A percentile compares a stretch with the other conserved stretches of the same genome.
Conservation (phyloP, 1,284 basidiomycete genomes). For the Sporisorium iseilematis-ciliati region DNA sequence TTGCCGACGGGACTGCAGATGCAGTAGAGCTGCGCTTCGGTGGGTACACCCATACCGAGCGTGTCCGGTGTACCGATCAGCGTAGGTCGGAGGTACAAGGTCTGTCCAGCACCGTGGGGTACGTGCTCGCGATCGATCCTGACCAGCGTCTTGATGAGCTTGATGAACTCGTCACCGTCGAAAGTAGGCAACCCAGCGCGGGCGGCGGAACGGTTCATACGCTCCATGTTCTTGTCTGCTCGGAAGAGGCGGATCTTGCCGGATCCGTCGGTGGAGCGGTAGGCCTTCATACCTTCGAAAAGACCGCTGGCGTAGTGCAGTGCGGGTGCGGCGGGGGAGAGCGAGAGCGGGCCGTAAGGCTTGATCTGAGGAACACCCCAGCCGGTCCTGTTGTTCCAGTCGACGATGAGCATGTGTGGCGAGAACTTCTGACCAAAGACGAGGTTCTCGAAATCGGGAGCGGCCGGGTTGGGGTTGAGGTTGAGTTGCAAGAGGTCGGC, state of each 20-base stretch:
- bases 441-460: conserved; percentile 69
- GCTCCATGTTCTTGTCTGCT: conserved; percentile 59
- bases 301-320: conserved; percentile 54
- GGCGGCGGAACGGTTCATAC: conserved; percentile 56
- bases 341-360: conserved; percentile 73
- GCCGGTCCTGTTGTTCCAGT: conserved; percentile 80
- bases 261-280: conserved; percentile 44
- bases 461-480: conserved; percentile 38
- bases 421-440: conserved; percentile 75
- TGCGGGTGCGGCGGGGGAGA: conserved; percentile 49
- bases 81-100: conserved; percentile 55
- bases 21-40: conserved; percentile 57
- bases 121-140: conserved; percentile 48
- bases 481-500: conserved; percentile 48
- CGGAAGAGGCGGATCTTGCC: conserved; percentile 57
- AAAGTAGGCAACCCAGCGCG: conserved; percentile 54
- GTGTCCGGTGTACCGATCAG: conserved; percentile 54
- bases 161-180: conserved; percentile 53
- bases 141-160: conserved; percentile 53
- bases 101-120: conserved; percentile 45
- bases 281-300: conserved; percentile 60
- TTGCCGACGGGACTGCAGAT: conserved; percentile 59
- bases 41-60: conserved; percentile 51
- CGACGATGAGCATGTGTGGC: conserved; percentile 90
- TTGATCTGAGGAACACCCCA: conserved; percentile 86